Evolutionary conservation across 768 basidiomycete genomes (phyloP).

Genomic region (Pleurotus giganteus): DNA sequence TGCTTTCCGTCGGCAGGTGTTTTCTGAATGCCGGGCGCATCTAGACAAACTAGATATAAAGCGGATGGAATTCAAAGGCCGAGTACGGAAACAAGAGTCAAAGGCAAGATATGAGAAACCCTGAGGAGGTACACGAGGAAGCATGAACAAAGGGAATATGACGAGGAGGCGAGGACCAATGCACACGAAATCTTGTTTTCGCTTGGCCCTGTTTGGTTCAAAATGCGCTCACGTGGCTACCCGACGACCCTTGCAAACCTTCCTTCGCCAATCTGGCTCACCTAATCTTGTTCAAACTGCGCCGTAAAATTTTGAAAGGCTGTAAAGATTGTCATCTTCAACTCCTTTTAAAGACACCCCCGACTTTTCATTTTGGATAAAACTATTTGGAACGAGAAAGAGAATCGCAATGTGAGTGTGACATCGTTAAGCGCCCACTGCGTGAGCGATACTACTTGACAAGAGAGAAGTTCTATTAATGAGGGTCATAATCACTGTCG

Average conservation of each 20-base stretch:
- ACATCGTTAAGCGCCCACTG: too few relatives aligned
- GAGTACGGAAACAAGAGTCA: slow-evolving; percentile 51
- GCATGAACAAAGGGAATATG: slow-evolving; percentile 33
- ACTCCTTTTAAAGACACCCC: too few relatives aligned
- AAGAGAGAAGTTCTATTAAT: too few relatives aligned
- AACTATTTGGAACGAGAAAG: too few relatives aligned
- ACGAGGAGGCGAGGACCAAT: not conserved
- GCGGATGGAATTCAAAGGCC: slow-evolving; percentile 26
- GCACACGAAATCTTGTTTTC: not conserved
- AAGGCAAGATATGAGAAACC: slow-evolving; percentile 55
- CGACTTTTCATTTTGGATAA: too few relatives aligned
- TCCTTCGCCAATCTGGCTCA: slow-evolving; percentile 5
- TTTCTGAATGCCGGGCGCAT: slow-evolving; percentile 29
- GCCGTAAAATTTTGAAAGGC: not conserved
- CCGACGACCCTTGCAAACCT: slow-evolving; percentile 3
- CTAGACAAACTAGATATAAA: slow-evolving; percentile 35
- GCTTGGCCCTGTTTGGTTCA: not conserved
- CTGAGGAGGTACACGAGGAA: slow-evolving; percentile 47
- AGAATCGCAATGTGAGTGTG: too few relatives aligned
- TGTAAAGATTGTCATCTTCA: too few relatives aligned
- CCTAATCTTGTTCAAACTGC: not conserved
- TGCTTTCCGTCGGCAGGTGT: slow-evolving; percentile 16
- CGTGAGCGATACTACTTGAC: too few relatives aligned
- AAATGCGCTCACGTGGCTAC: not conserved
- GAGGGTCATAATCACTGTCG: too few relatives aligned